Evolutionary conservation across 768 basidiomycete genomes (phyloP).

Genomic region (Paxillus involutus): DNA sequence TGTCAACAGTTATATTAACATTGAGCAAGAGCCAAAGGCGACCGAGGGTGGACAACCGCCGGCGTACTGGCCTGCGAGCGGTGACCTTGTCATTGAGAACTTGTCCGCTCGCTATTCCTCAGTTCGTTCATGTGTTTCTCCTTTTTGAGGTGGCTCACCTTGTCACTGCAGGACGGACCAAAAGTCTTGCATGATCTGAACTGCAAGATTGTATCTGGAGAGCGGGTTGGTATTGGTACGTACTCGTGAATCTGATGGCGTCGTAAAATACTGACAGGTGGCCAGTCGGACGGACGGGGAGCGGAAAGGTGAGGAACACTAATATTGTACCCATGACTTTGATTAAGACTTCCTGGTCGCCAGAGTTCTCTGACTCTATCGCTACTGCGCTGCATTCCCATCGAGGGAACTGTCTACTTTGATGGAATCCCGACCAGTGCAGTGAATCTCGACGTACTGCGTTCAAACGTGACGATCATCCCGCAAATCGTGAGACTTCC

Average conservation of each 20-base stretch:
- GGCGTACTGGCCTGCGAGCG: constrained; percentile 64
- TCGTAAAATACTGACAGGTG: no score
- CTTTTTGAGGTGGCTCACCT: background rate
- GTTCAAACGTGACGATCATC: constrained; percentile 57
- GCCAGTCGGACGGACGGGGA: constrained; percentile 58
- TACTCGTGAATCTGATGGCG: background rate
- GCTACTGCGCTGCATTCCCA: constrained; percentile 53
- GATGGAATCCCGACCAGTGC: constrained; percentile 46
- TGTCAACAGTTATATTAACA: constrained; percentile 53
- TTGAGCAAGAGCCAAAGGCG: constrained; percentile 52
- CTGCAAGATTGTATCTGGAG: constrained; percentile 53
- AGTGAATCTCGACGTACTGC: constrained; percentile 53
- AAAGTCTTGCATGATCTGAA: constrained; percentile 52
- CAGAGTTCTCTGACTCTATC: constrained; percentile 54
- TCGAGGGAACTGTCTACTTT: constrained; percentile 50
- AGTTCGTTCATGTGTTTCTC: constrained; percentile 16
- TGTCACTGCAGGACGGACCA: constrained; percentile 44
- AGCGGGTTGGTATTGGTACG: constrained; percentile 56
- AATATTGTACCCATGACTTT: constrained; percentile 6
- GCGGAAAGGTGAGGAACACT: constrained; percentile 42
- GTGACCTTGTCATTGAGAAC: constrained; percentile 50
- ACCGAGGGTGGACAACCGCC: constrained; percentile 47
- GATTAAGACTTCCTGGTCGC: background rate
- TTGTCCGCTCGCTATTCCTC: constrained; percentile 49
- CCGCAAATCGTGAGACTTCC: constrained; percentile 47